Evolutionary conservation across 139 green algal species (phyloP).

Genomic region (Mesostigma viride): DNA sequence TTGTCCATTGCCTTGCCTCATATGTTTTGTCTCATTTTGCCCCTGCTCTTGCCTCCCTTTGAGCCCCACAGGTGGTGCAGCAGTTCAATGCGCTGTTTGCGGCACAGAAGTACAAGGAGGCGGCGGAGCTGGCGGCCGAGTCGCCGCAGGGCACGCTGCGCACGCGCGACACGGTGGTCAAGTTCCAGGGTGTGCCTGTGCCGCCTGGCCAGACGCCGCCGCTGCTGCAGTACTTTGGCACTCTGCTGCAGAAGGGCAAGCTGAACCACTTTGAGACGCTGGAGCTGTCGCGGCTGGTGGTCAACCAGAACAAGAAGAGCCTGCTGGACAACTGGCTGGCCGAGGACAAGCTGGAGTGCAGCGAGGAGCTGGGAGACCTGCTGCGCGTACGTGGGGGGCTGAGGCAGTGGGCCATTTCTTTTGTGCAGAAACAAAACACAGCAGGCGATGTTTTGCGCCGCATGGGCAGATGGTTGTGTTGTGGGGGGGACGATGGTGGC

Average conservation of each 20-base stretch:
- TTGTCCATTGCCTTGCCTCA: too few relatives aligned
- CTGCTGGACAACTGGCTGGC: slow-evolving; percentile 91
- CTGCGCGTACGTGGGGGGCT: slow-evolving; percentile 48
- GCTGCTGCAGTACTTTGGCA: slow-evolving; percentile 97
- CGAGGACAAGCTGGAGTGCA: slow-evolving; percentile 83
- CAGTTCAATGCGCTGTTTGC: slow-evolving; percentile 85
- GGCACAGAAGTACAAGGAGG: slow-evolving; percentile 87
- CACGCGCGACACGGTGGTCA: slow-evolving; percentile 32
- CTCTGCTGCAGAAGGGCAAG: slow-evolving; percentile 78
- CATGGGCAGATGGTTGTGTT: too few relatives aligned
- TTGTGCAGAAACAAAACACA: too few relatives aligned
- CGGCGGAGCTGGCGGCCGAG: slow-evolving; percentile 82
- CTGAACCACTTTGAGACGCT: slow-evolving; percentile 85
- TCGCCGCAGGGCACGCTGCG: slow-evolving; percentile 62
- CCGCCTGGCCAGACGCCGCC: slow-evolving; percentile 81
- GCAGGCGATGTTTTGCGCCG: too few relatives aligned
- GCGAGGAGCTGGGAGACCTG: slow-evolving; percentile 91
- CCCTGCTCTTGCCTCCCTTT: neutral
- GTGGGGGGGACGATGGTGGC: too few relatives aligned
- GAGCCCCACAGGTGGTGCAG: slow-evolving; percentile 51
- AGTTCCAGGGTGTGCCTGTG: slow-evolving; percentile 50
- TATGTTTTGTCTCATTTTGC: too few relatives aligned
- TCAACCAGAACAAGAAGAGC: slow-evolving; percentile 97
- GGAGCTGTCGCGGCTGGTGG: slow-evolving; percentile 86
- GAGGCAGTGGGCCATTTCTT: too few relatives aligned